Percentiles rank a stretch among this genome's conserved stretches.
Evolutionary conservation across 139 green algal species (phyloP).

Genomic region (Microglena sp.): DNA sequence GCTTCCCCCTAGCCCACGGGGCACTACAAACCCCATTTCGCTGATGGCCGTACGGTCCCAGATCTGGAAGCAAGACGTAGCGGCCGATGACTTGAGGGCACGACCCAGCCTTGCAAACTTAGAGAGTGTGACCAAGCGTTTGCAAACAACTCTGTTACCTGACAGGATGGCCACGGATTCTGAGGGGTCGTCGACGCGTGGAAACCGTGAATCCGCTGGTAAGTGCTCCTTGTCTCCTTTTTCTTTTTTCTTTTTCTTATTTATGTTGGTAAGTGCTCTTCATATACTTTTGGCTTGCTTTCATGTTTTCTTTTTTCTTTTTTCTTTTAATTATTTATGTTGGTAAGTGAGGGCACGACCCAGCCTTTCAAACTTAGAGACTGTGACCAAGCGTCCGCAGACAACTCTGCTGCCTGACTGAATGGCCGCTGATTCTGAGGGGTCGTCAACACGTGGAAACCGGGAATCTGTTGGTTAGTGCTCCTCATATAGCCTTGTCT

Average conservation of each 20-base stretch:
- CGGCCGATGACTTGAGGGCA: background rate
- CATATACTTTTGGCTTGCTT: too few relatives aligned
- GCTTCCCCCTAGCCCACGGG: conserved; percentile 11
- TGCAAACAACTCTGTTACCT: background rate
- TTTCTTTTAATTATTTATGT: too few relatives aligned
- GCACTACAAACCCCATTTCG: background rate
- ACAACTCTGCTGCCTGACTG: conserved; percentile 1
- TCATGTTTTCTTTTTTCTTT: too few relatives aligned
- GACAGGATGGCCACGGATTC: background rate
- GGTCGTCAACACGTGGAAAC: too few relatives aligned
- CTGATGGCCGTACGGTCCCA: conserved; percentile 13
- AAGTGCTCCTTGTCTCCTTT: background rate
- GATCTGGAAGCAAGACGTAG: conserved; percentile 7
- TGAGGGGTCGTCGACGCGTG: background rate
- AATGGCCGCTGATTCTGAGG: too few relatives aligned
- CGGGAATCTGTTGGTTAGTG: too few relatives aligned
- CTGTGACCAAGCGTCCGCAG: conserved; percentile 2
- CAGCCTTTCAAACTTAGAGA: conserved; percentile 1
- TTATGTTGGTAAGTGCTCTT: too few relatives aligned
- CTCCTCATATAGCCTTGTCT: too few relatives aligned
- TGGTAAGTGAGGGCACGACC: background rate
- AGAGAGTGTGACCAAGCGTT: too few relatives aligned
- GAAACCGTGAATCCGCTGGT: background rate
- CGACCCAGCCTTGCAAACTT: background rate
- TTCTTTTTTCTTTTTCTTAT: background rate